Evolutionary conservation across 202 grass and related monocot species (phyloP).

Genomic region (Schoenoplectus triqueter): DNA sequence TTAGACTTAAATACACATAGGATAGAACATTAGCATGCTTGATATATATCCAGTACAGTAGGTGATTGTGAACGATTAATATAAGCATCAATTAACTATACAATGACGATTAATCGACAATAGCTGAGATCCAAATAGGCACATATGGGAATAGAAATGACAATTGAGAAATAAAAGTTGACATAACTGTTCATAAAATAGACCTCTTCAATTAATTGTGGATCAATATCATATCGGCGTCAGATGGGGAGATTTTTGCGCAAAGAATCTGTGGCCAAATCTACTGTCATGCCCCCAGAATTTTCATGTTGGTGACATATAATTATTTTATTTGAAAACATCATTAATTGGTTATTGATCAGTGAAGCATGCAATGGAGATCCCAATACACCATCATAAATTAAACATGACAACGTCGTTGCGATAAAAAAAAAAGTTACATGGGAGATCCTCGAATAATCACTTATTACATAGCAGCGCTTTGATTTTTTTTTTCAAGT

Average conservation of each 20-base stretch:
- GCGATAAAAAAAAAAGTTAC: not conserved
- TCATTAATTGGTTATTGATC: conserved; percentile 19
- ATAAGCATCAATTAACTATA: conserved; percentile 17
- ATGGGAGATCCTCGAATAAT: not conserved
- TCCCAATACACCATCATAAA: conserved; percentile 31
- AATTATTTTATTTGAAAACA: conserved; percentile 29
- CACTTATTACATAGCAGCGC: not conserved
- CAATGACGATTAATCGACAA: not conserved
- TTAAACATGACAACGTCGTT: conserved; percentile 28
- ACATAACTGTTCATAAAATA: conserved; percentile 23
- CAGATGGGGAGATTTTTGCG: conserved; percentile 3
- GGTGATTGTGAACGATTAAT: conserved; percentile 1
- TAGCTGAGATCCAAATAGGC: not conserved
- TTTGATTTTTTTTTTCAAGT: not conserved
- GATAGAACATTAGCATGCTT: not conserved
- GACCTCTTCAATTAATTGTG: conserved; percentile 5
- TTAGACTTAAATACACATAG: conserved; percentile 1
- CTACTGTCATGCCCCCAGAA: not conserved
- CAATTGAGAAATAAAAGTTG: not conserved
- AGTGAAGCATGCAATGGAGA: conserved; percentile 32
- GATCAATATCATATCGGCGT: conserved; percentile 6
- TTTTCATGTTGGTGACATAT: conserved; percentile 22
- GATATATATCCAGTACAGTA: not conserved
- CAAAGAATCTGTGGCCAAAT: not conserved
- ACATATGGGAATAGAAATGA: not conserved